A percentile compares a stretch with the other conserved stretches of the same genome.
Evolutionary conservation across 345 rosid species (phyloP).

Genomic region (Citrus cavaleriei): DNA sequence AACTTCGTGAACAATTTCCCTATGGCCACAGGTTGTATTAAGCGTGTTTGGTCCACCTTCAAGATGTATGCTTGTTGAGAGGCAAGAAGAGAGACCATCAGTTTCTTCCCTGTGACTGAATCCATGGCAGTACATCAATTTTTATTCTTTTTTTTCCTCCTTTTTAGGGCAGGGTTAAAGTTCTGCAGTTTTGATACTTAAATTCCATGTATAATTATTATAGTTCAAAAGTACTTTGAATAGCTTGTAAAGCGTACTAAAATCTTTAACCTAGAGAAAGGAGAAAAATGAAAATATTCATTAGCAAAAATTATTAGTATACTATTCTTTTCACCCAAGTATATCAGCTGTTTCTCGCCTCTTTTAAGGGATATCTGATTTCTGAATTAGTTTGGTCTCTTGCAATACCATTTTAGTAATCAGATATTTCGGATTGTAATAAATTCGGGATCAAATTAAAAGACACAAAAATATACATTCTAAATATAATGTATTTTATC

Average conservation of each 20-base stretch:
- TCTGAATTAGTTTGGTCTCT: no score
- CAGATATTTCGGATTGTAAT: no score
- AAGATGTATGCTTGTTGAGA: conserved; percentile 55
- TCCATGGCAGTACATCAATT: not conserved
- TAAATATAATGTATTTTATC: no score
- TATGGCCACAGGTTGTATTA: conserved; percentile 64
- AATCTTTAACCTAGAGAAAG: not conserved
- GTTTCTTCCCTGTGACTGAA: conserved; percentile 44
- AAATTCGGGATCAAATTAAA: no score
- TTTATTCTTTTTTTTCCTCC: not conserved
- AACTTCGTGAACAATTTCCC: not conserved
- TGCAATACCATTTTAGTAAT: no score
- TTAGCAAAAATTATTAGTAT: not conserved
- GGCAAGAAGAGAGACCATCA: conserved; percentile 65
- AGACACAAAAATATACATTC: no score
- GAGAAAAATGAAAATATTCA: not conserved
- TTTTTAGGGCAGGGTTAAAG: not conserved
- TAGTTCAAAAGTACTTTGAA: not conserved
- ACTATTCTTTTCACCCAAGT: not conserved
- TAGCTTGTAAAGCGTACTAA: conserved; percentile 20
- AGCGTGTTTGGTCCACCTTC: conserved; percentile 94
- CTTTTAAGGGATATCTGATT: no score
- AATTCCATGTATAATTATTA: conserved; percentile 13
- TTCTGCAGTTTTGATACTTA: conserved; percentile 1
- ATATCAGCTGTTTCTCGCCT: no score